phyloP scores from a whole-genome alignment of 1,284 basidiomycete genomes.

The Agaricales sp. region DNA sequence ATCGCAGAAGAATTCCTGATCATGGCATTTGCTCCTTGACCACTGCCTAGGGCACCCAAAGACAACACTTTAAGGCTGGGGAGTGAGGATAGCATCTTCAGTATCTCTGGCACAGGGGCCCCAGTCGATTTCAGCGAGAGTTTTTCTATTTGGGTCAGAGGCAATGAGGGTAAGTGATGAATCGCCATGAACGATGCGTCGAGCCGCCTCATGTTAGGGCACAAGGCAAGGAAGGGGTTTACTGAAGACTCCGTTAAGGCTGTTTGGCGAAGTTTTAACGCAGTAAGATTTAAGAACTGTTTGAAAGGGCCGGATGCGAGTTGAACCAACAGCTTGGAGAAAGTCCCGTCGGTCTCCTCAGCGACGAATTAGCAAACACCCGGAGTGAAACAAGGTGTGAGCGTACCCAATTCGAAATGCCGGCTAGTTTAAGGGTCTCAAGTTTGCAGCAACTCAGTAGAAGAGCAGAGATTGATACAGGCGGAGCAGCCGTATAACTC shows the following conservation, averaged over 20 bases:
- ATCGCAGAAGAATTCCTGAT: conserved; percentile 37
- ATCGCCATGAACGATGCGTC: conserved; percentile 54
- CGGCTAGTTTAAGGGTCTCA: conserved; percentile 52
- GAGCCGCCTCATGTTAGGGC: conserved; percentile 40
- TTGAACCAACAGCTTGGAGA: conserved; percentile 32
- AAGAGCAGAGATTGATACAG: conserved; percentile 34
- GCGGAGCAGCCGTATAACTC: conserved; percentile 48
- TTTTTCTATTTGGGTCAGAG: conserved; percentile 35
- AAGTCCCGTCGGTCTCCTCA: conserved; percentile 47
- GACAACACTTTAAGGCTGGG: conserved; percentile 36
- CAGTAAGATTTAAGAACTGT: conserved; percentile 30
- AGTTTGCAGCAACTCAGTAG: conserved; percentile 31
- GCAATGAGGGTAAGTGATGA: conserved; percentile 12
- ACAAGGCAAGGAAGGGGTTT: conserved; percentile 29
- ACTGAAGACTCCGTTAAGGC: conserved; percentile 39
- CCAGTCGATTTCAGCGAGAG: conserved; percentile 50
- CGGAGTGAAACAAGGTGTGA: not conserved
- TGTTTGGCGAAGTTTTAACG: conserved; percentile 51
- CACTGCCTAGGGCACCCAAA: conserved; percentile 50
- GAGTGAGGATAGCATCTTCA: conserved; percentile 28
- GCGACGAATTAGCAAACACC: conserved; percentile 4
- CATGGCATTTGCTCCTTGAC: conserved; percentile 31
- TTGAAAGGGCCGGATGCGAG: conserved; percentile 17
- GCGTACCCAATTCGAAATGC: conserved; percentile 48
- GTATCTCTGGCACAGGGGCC: conserved; percentile 29